Base-by-base conservation (phyloP, 495 filamentous ascomycete genomes). In the Sabuloglossum arenarium region DNA sequence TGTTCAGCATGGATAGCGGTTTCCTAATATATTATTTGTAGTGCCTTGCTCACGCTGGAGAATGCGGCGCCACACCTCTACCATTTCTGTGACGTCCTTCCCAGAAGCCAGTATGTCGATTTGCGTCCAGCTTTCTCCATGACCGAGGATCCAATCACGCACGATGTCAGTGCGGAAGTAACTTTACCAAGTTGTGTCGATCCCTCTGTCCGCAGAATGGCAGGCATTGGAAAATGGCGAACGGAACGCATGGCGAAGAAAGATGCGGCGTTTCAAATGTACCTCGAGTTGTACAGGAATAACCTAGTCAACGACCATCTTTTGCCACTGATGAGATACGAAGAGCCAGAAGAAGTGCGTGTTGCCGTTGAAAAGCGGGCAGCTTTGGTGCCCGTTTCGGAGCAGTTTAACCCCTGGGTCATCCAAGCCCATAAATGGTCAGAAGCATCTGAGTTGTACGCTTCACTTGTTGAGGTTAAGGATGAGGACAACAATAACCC, bases 221-320 rank as follows among this genome's bases (percentile, higher is more conserved):
- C 67, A 30, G 79, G 86, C 39, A 63, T 62, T 6, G 58, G 59
- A 4, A 58, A 64, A 49, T 96, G 88, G 87, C 64, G 58, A 5
- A 84, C 82, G 0, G 86, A 95, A 64, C 78, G 73, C 39, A 80
- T 74, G 53, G 90, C 91, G 5, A 79, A 71, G 59, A 85, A 82
- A 59, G 91, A 96, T 63, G 82, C 86, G 1, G 85, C 88, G 0
- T 91, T 94, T 54, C 75, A 86, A 61, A 85, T 88, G 12, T 94
- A 90, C 62, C 67, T 74, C 27, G 73, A 73, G 1, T 72, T 98
- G 0, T 79, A 88, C 62, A 57, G 77, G 32, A 80, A 76, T 42
- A 81, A 82, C 0, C 69, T 94, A 24, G 67, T 96, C 23, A 87
- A 88, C 53, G 76, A 94, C 43, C 78, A 94, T 59, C 71, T 96